A percentile compares a stretch with the other conserved stretches of the same genome.
Evolutionary conservation across 2,329 filamentous ascomycete genomes (phyloP).

Genomic region (Diaporthe sp.): DNA sequence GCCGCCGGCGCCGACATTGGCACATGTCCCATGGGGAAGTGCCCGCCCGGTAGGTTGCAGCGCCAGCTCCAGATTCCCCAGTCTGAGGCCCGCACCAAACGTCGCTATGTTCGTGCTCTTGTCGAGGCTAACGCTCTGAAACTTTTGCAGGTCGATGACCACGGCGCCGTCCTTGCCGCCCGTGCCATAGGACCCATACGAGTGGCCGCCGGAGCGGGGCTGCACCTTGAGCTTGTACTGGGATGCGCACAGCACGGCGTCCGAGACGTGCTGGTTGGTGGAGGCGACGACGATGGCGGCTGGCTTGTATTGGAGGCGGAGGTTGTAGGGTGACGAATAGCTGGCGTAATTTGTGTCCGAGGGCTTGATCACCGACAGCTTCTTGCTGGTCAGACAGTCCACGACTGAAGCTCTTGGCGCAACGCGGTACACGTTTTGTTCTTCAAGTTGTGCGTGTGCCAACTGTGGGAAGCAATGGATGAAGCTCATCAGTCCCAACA

Average conservation of each 20-base stretch:
- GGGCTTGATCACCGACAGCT: slow-evolving; percentile 19
- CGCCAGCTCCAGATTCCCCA: slow-evolving; percentile 58
- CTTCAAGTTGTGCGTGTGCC: background rate
- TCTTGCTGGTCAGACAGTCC: slow-evolving; percentile 15
- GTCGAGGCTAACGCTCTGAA: slow-evolving; percentile 53
- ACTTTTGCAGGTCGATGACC: slow-evolving; percentile 56
- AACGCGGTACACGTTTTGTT: background rate
- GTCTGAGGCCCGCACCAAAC: slow-evolving; percentile 57
- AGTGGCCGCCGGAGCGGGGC: slow-evolving; percentile 66
- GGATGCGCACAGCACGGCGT: slow-evolving; percentile 61
- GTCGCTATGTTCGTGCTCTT: slow-evolving; percentile 49
- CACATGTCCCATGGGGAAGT: slow-evolving; percentile 60
- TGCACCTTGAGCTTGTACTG: slow-evolving; percentile 61
- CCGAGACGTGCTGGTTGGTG: slow-evolving; percentile 56
- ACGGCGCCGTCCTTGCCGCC: slow-evolving; percentile 58
- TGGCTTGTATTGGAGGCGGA: slow-evolving; percentile 51
- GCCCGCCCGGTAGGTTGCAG: slow-evolving; percentile 54
- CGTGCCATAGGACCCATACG: slow-evolving; percentile 64
- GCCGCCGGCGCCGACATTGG: slow-evolving; percentile 60
- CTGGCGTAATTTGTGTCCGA: background rate
- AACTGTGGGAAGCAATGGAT: background rate
- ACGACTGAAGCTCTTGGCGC: background rate
- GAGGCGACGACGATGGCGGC: slow-evolving; percentile 51
- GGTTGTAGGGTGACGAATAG: slow-evolving; percentile 45
- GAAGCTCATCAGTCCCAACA: background rate